Evolutionary conservation across 2,329 filamentous ascomycete genomes (phyloP), one percentile per base, ranked within the genome.

Genomic region (Exophiala viscosa): DNA sequence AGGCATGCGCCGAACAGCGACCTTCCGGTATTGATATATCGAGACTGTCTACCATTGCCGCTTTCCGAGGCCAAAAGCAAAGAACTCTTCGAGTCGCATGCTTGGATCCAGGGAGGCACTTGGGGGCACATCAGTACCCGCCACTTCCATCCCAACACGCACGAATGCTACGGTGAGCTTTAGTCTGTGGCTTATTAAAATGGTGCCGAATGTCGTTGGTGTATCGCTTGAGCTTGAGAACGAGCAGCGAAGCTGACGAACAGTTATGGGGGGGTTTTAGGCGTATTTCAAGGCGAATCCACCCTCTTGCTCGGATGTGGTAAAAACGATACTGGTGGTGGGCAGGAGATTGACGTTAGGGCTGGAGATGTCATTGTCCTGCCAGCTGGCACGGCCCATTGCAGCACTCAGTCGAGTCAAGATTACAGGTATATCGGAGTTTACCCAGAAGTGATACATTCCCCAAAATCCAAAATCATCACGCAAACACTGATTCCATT

Each of bases 101-200:
- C 60, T 15, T 70, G 67, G 67, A 57, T 67, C 33, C 66, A 67
- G 44, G 53, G 63, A 51, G 63, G 63, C 35, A 56, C 56, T 36
- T 66, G 62, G 62, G 63, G 63, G 9, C 58, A 60, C 46, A 64
- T 64, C 23, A 50, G 32, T 8, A 58, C 49, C 13, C 55, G 56
- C 20, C 64, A 67, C 53, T 70, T 67, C 52, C 68, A 70, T 57
- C 64, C 64, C 18, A 67, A 69, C 15, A 67, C 66, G 4, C 67
- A 70, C 58, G 67, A 70, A 56, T 70, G 66, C 51, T 70, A 70
- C 54, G 67, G 67, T 65, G 54, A 14, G 48, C 28, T 15, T 10
- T 28, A 13, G 41, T 28, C 23, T 28, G 23, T 7, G 23, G 23
- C 23, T 2, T 7, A 5, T 28, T 28, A 7, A 28, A 7, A 28